phyloP scores from a whole-genome alignment of 345 rosid genomes.

The Aurinia saxatilis region DNA sequence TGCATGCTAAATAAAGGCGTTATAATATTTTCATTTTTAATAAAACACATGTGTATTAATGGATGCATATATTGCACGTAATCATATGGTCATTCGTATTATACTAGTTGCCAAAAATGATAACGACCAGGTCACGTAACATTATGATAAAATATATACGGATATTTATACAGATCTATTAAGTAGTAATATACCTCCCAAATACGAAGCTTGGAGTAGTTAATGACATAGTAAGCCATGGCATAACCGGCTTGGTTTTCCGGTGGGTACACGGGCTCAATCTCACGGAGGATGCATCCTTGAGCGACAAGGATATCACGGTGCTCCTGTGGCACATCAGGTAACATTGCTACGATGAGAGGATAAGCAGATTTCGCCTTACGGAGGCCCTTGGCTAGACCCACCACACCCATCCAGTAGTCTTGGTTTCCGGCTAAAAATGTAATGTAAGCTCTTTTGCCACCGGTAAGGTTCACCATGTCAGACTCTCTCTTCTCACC shows the following conservation, averaged over 20 bases:
- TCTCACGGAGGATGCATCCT: slow-evolving; percentile 54
- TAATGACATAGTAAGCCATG: slow-evolving; percentile 66
- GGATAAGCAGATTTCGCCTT: slow-evolving; percentile 44
- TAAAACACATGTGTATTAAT: too few relatives aligned
- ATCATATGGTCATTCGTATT: neutral
- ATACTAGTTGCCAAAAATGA: too few relatives aligned
- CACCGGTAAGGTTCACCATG: too few relatives aligned
- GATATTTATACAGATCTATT: neutral
- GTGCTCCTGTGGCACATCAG: slow-evolving; percentile 62
- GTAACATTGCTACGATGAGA: slow-evolving; percentile 53
- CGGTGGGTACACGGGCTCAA: slow-evolving; percentile 51
- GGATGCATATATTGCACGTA: too few relatives aligned
- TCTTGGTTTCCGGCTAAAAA: slow-evolving; percentile 61
- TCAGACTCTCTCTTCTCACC: neutral
- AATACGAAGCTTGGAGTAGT: slow-evolving; percentile 71
- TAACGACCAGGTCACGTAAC: too few relatives aligned
- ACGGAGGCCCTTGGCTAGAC: slow-evolving; percentile 56
- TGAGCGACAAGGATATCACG: slow-evolving; percentile 42
- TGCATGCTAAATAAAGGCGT: neutral
- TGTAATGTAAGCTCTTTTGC: slow-evolving; percentile 39
- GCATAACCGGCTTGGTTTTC: slow-evolving; percentile 45
- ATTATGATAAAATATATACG: neutral
- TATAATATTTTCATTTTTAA: too few relatives aligned
- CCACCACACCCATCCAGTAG: slow-evolving; percentile 61
- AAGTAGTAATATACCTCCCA: slow-evolving; percentile 46